Evolutionary conservation across 2,329 filamentous ascomycete genomes (phyloP), one percentile per base, ranked within the genome.

Genomic region (Tympanopsis confertula): DNA sequence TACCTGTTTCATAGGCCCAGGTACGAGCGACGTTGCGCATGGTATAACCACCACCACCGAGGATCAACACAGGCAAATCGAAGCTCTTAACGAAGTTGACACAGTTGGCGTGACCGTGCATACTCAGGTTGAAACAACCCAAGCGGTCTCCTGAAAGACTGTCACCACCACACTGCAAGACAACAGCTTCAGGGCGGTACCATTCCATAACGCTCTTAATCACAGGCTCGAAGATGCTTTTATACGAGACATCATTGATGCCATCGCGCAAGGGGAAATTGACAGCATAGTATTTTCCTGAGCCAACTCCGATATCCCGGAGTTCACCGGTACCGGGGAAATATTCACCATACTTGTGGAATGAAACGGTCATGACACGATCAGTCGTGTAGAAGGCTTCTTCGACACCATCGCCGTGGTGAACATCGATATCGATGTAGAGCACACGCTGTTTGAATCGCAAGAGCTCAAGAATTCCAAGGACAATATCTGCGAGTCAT

Each of bases 271-370:
- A 74, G 0, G 88, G 88, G 38, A 94, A 89, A 58, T 94, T 95
- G 55, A 94, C 78, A 5, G 86, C 76, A 53, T 94, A 91, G 53
- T 93, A 81, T 53, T 91, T 91, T 43, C 88, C 88, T 17, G 82
- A 72, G 43, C 91, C 93, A 42, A 88, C 81, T 20, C 88, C 88
- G 38, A 86, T 87, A 52, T 89, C 86, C 45, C 86, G 72, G 40
- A 91, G 78, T 47, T 87, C 84, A 38, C 88, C 88, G 2, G 88
- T 95, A 35, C 87, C 88, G 0, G 88, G 88, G 59, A 94, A 95
- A 62, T 94, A 95, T 62, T 86, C 86, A 54, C 91, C 89, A 57
- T 94, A 96, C 57, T 96, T 95, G 68, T 98, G 87, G 59, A 91
- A 94, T 1, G 85, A 93, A 14, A 91, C 78, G 0, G 87, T 94